Evolutionary conservation across 352 stramenopile species (phyloP), one percentile per base, ranked within the genome.

Genomic region (Pythium grandisporangium): DNA sequence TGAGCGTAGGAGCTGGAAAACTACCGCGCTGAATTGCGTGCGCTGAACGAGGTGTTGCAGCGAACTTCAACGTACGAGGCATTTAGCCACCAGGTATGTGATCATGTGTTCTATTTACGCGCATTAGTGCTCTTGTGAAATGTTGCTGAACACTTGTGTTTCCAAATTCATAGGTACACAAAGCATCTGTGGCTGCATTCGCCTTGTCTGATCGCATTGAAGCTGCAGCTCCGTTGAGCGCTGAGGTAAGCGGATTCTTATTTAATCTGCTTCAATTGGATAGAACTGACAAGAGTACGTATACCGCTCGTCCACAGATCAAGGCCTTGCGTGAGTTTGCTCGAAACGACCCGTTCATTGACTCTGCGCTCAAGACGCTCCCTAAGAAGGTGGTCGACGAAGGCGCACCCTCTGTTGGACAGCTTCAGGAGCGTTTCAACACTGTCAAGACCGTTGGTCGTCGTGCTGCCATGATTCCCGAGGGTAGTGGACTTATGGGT

Each of bases 371-470:
- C 37, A 73, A 83, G 53, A 80, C 62, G 17, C 58, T 92, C 17
- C 67, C 78, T 5, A 56, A 65, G 23, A 41, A 63, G 11, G 70
- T 82, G 27, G 58, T 86, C 34, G 71, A 82, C 17, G 59, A 88
- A 20, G 75, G 78, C 19, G 75, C 72, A 10, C 62, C 78, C 16
- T 92, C 75, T 8, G 74, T 92, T 6, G 51, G 62, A 14, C 75
- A 92, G 54, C 66, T 92, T 33, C 75, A 92, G 58, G 73, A 88
- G 39, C 78, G 78, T 42, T 92, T 92, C 52, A 80, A 79, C 35
- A 71, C 76, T 16, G 78, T 92, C 34, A 84, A 84, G 51, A 74
- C 69, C 35, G 66, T 80, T 13, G 76, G 70, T 19, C 72, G 79
- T 32, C 75, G 74, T 30, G 66, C 75, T 8, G 63, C 75, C 17